These are phyloP conservation scores for Trichoderma gracile DNA, from an alignment of 2,329 filamentous ascomycete genomes.

Conservation along the genomic window DNA sequence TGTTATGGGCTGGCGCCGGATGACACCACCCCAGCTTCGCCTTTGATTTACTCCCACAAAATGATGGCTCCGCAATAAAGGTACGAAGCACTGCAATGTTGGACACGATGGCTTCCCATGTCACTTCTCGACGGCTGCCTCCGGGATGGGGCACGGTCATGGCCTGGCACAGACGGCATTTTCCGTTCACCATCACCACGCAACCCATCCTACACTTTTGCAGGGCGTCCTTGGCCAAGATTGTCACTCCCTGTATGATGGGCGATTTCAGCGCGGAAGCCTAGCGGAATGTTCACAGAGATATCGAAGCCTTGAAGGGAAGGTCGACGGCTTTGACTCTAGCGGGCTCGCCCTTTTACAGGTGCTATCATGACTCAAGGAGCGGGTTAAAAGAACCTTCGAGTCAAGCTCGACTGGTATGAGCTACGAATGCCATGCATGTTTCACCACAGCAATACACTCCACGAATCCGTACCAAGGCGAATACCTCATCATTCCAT, in stretches of 20 bases:
- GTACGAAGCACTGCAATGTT: not conserved
- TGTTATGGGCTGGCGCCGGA: slow-evolving; percentile 17
- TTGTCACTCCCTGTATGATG: not conserved
- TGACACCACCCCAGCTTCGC: slow-evolving; percentile 21
- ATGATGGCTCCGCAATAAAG: not conserved
- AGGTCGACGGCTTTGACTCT: not conserved
- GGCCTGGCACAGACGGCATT: not conserved
- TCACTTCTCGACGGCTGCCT: not conserved
- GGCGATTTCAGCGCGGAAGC: too few relatives aligned
- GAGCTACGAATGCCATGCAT: not conserved
- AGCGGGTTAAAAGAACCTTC: not conserved
- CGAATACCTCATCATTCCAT: too few relatives aligned
- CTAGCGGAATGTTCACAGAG: not conserved
- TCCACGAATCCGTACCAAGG: not conserved
- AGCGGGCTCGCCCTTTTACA: not conserved
- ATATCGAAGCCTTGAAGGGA: not conserved
- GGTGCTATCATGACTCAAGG: not conserved
- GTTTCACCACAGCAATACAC: not conserved
- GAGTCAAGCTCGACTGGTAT: too few relatives aligned
- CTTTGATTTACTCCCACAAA: not conserved
- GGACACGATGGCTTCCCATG: slow-evolving; percentile 7
- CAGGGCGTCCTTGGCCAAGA: too few relatives aligned
- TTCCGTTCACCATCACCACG: not conserved
- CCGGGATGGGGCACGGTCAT: not conserved
- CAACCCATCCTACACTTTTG: not conserved